These are phyloP conservation scores for Macrotyloma uniflorum DNA, from an alignment of 306 rosid genomes.

Conservation along the genomic window DNA sequence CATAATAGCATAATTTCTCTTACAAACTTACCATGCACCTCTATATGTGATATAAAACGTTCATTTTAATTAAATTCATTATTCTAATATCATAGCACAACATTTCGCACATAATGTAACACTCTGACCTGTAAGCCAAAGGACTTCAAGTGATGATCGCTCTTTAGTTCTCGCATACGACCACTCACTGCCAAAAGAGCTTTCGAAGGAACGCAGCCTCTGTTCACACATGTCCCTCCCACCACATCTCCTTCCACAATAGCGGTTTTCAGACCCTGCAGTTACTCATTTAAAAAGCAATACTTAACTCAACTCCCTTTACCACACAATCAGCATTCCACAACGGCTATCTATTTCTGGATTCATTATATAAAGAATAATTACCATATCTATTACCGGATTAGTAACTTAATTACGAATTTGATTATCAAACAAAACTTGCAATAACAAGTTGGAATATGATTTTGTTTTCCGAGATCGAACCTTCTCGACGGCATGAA, in stretches of 20 bases:
- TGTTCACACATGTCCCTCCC: constrained; percentile 96
- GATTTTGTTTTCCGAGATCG: neutral
- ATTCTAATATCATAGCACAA: neutral
- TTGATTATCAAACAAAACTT: neutral
- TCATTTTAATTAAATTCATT: neutral
- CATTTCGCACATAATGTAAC: neutral
- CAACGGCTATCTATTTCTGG: neutral
- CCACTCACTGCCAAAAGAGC: constrained; percentile 99
- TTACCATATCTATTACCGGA: neutral
- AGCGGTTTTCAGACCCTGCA: constrained; percentile 96
- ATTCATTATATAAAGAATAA: neutral
- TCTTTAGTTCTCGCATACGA: constrained; percentile 94
- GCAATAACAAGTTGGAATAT: neutral
- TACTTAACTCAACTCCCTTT: neutral
- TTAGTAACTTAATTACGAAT: neutral
- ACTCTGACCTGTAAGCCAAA: constrained; percentile 83
- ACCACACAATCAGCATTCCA: neutral
- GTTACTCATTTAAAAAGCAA: neutral
- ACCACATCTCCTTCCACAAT: constrained; percentile 94
- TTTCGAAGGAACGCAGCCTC: constrained; percentile 98
- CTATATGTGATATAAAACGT: neutral
- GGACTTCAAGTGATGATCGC: constrained; percentile 86
- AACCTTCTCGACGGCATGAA: constrained; percentile 97
- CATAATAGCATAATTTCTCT: no score
- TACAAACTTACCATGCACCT: neutral